phyloP scores from a whole-genome alignment of 169 alveolate genomes.

The Cryptosporidium ubiquitum region DNA sequence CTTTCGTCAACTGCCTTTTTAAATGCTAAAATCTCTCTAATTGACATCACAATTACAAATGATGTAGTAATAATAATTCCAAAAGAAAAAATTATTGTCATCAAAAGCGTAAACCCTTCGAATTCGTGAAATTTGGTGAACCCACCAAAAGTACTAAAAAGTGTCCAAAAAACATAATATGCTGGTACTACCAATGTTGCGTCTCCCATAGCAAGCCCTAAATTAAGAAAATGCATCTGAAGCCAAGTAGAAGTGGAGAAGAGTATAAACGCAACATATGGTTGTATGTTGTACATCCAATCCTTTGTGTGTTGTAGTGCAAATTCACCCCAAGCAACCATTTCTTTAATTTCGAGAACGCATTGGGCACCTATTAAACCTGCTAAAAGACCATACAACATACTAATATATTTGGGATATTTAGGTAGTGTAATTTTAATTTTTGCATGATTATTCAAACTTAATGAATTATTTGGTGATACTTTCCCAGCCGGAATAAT shows the following conservation, averaged over 20 bases:
- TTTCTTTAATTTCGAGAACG: constrained; percentile 85
- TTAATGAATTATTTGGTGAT: constrained; percentile 13
- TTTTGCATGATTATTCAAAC: constrained; percentile 43
- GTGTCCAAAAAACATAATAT: constrained; percentile 86
- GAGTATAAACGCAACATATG: constrained; percentile 81
- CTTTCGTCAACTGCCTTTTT: constrained; percentile 71
- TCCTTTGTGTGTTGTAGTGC: constrained; percentile 45
- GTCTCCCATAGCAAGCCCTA: constrained; percentile 86
- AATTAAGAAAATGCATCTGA: constrained; percentile 84
- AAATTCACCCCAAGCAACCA: constrained; percentile 81
- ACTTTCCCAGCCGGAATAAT: background rate
- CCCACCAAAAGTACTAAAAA: constrained; percentile 88
- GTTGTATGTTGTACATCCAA: constrained; percentile 80
- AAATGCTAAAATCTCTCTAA: constrained; percentile 70
- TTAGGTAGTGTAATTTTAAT: constrained; percentile 64
- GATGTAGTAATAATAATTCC: constrained; percentile 58
- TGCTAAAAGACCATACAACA: constrained; percentile 85
- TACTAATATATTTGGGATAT: constrained; percentile 80
- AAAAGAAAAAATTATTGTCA: constrained; percentile 35
- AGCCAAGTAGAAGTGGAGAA: constrained; percentile 82
- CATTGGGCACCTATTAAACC: constrained; percentile 87
- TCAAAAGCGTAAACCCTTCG: constrained; percentile 77
- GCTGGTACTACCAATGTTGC: constrained; percentile 87
- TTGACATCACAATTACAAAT: constrained; percentile 67
- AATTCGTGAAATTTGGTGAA: constrained; percentile 85